phyloP scores from a whole-genome alignment of 106 monocot genomes.

The Chionographis japonica region DNA sequence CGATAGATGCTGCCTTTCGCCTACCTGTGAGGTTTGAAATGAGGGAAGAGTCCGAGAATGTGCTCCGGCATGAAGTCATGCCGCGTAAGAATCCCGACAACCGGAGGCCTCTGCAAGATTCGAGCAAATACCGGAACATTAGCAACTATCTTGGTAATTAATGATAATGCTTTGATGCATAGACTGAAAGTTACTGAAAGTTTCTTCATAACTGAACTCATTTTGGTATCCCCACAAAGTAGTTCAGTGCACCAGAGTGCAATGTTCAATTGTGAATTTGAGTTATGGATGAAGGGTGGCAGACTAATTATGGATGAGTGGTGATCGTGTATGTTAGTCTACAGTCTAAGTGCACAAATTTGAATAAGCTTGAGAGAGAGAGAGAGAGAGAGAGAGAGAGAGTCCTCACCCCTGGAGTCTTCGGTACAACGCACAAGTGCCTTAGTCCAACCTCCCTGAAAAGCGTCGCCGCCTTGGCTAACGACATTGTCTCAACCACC shows the following conservation, averaged over 20 bases:
- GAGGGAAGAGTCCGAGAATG: conserved; percentile 67
- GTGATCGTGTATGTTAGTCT: too few relatives aligned
- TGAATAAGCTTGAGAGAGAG: too few relatives aligned
- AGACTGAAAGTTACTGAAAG: too few relatives aligned
- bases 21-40: conserved; percentile 45
- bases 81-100: conserved; percentile 82
- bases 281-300: too few relatives aligned
- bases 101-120: conserved; percentile 51
- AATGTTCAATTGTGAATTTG: too few relatives aligned
- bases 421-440: conserved; percentile 72
- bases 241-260: too few relatives aligned
- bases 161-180: too few relatives aligned
- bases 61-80: conserved; percentile 95
- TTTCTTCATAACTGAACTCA: too few relatives aligned
- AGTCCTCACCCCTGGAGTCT: conserved; percentile 47
- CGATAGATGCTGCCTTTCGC: neutral
- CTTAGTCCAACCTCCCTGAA: conserved; percentile 62
- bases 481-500: conserved; percentile 64
- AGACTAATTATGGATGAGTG: too few relatives aligned
- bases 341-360: too few relatives aligned
- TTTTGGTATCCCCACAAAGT: too few relatives aligned
- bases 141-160: too few relatives aligned
- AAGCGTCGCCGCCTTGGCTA: conserved; percentile 67
- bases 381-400: conserved; percentile 7
- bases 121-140: neutral